A percentile compares a stretch with the other conserved stretches of the same genome.
phyloP scores from a whole-genome alignment of 2,329 filamentous ascomycete genomes.

The Thelonectria discophora region DNA sequence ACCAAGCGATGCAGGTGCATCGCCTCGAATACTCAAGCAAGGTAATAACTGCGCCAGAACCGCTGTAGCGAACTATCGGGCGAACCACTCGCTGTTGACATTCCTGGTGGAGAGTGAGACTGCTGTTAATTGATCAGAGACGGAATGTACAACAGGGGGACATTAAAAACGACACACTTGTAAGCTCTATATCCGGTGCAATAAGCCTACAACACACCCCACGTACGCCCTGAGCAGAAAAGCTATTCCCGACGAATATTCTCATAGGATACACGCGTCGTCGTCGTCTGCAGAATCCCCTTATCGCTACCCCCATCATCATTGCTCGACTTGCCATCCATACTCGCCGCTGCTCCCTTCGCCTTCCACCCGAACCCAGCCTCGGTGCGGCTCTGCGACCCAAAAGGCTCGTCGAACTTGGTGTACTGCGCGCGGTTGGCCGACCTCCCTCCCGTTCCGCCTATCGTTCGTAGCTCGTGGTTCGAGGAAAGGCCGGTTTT shows the following conservation, averaged over 20 bases:
- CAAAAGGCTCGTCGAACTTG: neutral
- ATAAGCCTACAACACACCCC: too few relatives aligned
- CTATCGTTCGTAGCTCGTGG: conserved; percentile 5
- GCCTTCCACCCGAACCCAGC: neutral
- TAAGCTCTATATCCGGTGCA: too few relatives aligned
- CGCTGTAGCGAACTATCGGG: too few relatives aligned
- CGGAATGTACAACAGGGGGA: too few relatives aligned
- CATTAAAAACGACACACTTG: too few relatives aligned
- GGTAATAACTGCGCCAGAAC: too few relatives aligned
- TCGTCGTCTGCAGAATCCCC: neutral
- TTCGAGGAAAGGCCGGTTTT: neutral
- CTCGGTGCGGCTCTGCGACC: neutral
- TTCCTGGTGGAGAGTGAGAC: too few relatives aligned
- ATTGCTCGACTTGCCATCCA: neutral
- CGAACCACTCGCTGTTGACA: too few relatives aligned
- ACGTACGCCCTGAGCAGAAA: too few relatives aligned
- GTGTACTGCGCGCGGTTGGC: neutral
- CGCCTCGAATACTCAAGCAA: too few relatives aligned
- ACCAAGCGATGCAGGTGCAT: too few relatives aligned
- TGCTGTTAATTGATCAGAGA: too few relatives aligned
- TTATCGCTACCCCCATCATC: neutral
- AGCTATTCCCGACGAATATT: neutral
- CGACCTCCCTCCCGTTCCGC: neutral
- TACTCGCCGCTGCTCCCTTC: neutral
- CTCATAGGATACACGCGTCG: neutral